phyloP scores from a whole-genome alignment of 768 basidiomycete species.

The Termitomyces sp. region DNA sequence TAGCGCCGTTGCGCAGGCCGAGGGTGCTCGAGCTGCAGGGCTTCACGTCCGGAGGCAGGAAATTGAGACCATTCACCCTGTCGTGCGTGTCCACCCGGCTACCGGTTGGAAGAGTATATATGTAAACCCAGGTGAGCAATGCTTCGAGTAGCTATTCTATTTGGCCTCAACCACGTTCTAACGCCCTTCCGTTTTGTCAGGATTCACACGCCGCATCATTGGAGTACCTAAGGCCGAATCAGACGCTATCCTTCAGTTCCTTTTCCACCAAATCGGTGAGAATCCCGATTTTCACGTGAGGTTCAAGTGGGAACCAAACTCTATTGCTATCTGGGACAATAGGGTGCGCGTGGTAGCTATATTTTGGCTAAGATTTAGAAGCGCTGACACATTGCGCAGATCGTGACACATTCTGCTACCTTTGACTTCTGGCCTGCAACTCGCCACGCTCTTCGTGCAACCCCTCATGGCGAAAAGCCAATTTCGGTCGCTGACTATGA shows the following conservation, averaged over 20 bases:
- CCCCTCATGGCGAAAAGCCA: conserved; percentile 77
- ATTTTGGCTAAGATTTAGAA: background rate
- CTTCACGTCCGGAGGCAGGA: conserved; percentile 64
- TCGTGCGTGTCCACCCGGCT: conserved; percentile 79
- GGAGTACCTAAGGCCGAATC: conserved; percentile 80
- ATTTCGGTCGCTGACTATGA: conserved; percentile 73
- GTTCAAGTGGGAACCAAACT: conserved; percentile 72
- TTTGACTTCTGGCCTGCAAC: conserved; percentile 80
- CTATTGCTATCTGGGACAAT: conserved; percentile 86
- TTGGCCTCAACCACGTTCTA: background rate
- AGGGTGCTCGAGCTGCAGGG: conserved; percentile 66
- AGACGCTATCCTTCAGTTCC: conserved; percentile 63
- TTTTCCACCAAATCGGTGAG: conserved; percentile 66
- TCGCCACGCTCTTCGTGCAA: conserved; percentile 75
- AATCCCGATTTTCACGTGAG: conserved; percentile 73
- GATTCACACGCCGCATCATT: conserved; percentile 76
- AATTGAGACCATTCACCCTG: conserved; percentile 69
- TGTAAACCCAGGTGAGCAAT: conserved; percentile 59
- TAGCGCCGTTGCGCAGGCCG: conserved; percentile 72
- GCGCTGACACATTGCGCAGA: conserved; percentile 25
- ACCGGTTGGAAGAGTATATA: conserved; percentile 85
- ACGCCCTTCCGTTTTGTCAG: conserved; percentile 23
- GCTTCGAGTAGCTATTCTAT: background rate
- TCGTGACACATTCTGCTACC: conserved; percentile 73
- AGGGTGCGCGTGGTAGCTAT: conserved; percentile 38